phyloP scores from a whole-genome alignment of 2,329 filamentous ascomycete species.

The Fusarium praegraminearum region DNA sequence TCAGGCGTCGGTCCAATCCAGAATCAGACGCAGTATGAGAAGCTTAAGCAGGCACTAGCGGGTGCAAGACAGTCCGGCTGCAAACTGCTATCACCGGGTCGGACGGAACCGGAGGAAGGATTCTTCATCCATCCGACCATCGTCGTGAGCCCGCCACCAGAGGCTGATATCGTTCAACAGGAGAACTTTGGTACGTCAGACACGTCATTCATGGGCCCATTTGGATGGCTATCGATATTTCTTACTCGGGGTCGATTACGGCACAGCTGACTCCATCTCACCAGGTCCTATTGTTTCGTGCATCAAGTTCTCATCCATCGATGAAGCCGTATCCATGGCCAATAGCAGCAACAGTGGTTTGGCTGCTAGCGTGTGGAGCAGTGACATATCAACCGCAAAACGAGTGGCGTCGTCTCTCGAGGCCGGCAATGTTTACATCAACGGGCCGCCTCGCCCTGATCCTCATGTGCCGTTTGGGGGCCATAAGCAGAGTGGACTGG shows the following conservation, averaged over 20 bases:
- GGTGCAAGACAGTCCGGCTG: background rate
- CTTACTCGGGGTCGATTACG: background rate
- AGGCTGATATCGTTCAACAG: background rate
- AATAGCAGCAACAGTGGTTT: conserved; percentile 5
- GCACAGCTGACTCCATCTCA: background rate
- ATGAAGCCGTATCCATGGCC: conserved; percentile 3
- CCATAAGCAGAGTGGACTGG: conserved; percentile 12
- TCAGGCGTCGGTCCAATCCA: conserved; percentile 2
- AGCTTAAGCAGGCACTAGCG: background rate
- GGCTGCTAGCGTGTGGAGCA: conserved; percentile 9
- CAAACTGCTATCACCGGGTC: background rate
- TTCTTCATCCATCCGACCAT: conserved; percentile 10
- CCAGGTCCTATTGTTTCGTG: conserved; percentile 7
- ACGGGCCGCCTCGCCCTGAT: conserved; percentile 7
- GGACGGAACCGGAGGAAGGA: conserved; percentile 1
- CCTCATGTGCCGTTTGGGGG: conserved; percentile 12
- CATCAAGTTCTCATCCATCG: conserved; percentile 2
- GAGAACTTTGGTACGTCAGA: conserved; percentile 17
- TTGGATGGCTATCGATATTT: background rate
- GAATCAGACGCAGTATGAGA: background rate
- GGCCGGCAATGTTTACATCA: conserved; percentile 12
- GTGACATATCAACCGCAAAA: background rate
- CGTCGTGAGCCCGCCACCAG: background rate
- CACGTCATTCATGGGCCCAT: background rate
- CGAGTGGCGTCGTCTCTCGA: background rate